Base-by-base conservation (phyloP, 495 filamentous ascomycete species). In the Penicillium turbatum region DNA sequence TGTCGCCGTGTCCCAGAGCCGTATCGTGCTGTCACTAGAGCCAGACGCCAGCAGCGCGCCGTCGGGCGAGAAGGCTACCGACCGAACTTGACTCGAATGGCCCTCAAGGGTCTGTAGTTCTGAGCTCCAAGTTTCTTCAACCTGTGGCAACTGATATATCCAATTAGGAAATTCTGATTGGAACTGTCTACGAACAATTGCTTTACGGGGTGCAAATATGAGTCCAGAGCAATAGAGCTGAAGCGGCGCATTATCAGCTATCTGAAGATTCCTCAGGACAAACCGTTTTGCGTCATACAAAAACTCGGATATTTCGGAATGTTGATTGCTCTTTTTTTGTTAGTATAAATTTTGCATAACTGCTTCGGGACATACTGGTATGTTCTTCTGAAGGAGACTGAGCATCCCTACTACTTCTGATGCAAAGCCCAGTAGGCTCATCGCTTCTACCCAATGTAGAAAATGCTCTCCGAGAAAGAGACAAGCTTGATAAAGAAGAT, bases 401-500 rank as follows among this genome's bases (percentile, higher is more conserved):
- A n/a, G n/a, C n/a, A n/a, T n/a, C n/a, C n/a, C n/a, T n/a, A n/a
- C n/a, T n/a, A n/a, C n/a, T n/a, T n/a, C n/a, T n/a, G n/a, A n/a
- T n/a, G n/a, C n/a, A n/a, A n/a, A n/a, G n/a, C 69, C 65, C 11
- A 79, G 5, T n/a, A 78, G 54, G 49, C 66, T 59, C 48, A 76
- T 57, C 29, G 59, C 71, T 58, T 79, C 72, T 5, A 79, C 24
- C 74, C 69, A 77, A 58, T 71, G 65, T 40, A 82, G 69, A 36
- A 81, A 67, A 59, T 79, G 68, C 38, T 34, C 48, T 15, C 21
- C 10, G 30, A 8, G 40, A 43, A 43, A 27, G 21, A 27, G 1
- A 5, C 13, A 5, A 10, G 7, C 40, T n/a, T n/a, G n/a, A n/a
- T n/a, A n/a, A n/a, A n/a, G n/a, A n/a, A n/a, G n/a, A n/a, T n/a